Base-by-base conservation (phyloP, 2,329 filamentous ascomycete species). In the Biscogniauxia mediterranea region DNA sequence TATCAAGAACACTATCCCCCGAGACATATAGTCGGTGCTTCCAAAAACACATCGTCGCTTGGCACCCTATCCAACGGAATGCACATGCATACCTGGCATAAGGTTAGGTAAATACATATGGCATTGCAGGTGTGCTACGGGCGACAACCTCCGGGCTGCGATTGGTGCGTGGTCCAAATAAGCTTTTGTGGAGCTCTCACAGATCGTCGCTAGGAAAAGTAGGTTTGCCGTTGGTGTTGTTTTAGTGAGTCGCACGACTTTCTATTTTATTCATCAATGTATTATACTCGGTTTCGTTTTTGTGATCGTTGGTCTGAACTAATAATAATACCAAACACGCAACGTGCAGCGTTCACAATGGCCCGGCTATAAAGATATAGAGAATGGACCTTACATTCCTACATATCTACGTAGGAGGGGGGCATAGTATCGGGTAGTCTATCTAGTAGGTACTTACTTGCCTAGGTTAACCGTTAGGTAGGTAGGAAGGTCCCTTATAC, bases 161-260 rank as follows among this genome's bases (percentile, higher is more conserved):
- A 62, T 68, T 66, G 65, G 62, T 65, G 59, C 65, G 66, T 62
- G 55, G 69, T 70, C 63, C 60, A 70, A 69, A 69, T 70, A 71
- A 71, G 69, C 68, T 70, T 70, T 71, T 71, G 68, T 71, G 68
- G 69, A 70, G 65, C 67, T 63, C 56, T 54, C 54, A 64, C 61
- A 54, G 63, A 66, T 67, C 64, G 56, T 64, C 60, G 61, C 59
- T 54, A 62, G 61, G 63, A 54, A 60, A 58, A 28, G 52, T 53
- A 58, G n/a, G 57, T 26, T 49, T n/a, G 57, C 51, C 20, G 23
- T 46, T 46, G 42, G 20, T 60, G 57, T 17, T 28, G 56, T 53
- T 46, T 46, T 23, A 54, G 49, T 55, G 55, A 50, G 55, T 50
- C 26, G 25, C 55, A 28, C 26, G 42, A 42, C 50, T 46, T 46